Base-by-base conservation (phyloP, 768 basidiomycete species). In the Xerocomellus dryophilus region DNA sequence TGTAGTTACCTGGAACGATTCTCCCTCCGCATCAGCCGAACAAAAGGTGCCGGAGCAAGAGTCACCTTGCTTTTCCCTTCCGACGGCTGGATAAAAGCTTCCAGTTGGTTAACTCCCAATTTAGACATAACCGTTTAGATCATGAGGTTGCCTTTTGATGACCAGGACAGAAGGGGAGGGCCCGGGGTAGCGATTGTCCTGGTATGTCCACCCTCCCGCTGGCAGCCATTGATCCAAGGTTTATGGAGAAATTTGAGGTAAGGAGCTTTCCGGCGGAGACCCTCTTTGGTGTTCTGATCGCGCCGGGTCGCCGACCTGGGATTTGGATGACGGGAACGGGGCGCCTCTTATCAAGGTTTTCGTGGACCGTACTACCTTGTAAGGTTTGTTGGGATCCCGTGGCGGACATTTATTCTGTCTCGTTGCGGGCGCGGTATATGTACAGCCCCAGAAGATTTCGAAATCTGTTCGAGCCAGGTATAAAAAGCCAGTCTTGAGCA, bases 101-200 rank as follows among this genome's bases (percentile, higher is more conserved):
- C n/a, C n/a, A n/a, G n/a, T n/a, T n/a, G n/a, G 51, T 60, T 60
- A 59, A 54, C 45, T 32, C 54, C 58, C 27, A 15, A 60, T 41
- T 54, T 60, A 20, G 58, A 59, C 51, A 55, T 46, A 36, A 32
- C 39, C 15, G 14, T 10, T 27, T 10, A 32, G 54, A 36, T 36
- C 35, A 17, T 10, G 17, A 58, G 34, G 36, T 8, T 20, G 18
- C 41, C 4, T 42, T 36, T 9, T 20, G n/a, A 27, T 43, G 12
- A 47, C 14, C 27, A 20, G 17, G 8, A 20, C 18, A n/a, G 20
- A 4, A 32, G 17, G 18, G 8, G 39, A 15, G 17, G 18, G 14
- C n/a, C 17, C 20, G 43, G 23, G 23, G 17, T 10, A 23, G 18
- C 32, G 34, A 10, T n/a, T 6, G 32, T 32, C 23, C 35, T 29